Evolutionary conservation across 139 green algal genomes (phyloP).

Genomic region (Microglena sp.): DNA sequence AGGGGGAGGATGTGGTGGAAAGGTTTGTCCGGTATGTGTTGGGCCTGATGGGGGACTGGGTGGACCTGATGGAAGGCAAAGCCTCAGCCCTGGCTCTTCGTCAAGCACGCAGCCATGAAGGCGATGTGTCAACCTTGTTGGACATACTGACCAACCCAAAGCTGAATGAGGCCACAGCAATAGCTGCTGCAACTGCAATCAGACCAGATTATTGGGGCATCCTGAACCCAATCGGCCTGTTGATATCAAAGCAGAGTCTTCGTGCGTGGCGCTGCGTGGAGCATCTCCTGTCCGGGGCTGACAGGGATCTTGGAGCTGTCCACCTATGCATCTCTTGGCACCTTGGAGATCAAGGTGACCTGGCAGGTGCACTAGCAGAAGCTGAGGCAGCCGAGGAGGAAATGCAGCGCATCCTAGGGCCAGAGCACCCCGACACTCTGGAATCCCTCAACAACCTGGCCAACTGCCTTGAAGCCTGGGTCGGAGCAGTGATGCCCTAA

Average conservation of each 20-base stretch:
- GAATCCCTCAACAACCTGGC: conserved; percentile 6
- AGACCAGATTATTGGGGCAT: no score
- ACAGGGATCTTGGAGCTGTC: no score
- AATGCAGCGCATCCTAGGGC: conserved; percentile 2
- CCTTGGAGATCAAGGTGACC: no score
- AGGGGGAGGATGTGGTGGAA: background rate
- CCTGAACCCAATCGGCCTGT: no score
- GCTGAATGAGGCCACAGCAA: no score
- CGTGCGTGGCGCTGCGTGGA: no score
- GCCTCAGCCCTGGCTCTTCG: background rate
- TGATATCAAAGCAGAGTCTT: no score
- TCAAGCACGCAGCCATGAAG: background rate
- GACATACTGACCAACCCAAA: no score
- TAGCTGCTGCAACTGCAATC: no score
- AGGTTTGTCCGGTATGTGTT: background rate
- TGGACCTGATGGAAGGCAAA: background rate
- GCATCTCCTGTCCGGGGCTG: no score
- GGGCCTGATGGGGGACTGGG: background rate
- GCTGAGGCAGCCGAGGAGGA: background rate
- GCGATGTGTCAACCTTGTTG: background rate
- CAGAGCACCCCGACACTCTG: conserved; percentile 12
- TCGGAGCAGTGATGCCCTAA: background rate
- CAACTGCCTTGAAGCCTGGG: background rate
- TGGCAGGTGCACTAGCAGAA: no score
- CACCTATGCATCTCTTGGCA: no score